Conservation (phyloP, 108 stramenopile genomes). For the Ochromonas danica region DNA sequence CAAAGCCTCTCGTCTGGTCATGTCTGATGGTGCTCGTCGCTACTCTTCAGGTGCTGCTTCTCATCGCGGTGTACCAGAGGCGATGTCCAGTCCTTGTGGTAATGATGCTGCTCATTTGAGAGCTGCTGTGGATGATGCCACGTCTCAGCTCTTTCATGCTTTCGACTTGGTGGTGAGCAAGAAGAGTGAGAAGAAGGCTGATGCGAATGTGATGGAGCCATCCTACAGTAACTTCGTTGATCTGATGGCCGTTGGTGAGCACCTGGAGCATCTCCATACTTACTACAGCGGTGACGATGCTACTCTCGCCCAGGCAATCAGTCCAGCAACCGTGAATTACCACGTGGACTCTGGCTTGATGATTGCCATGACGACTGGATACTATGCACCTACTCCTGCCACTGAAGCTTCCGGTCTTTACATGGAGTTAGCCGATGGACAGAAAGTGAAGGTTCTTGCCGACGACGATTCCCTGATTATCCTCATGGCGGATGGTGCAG, state of each 20-base stretch:
- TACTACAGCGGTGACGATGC: background rate
- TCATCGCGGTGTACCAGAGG: background rate
- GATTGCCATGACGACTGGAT: background rate
- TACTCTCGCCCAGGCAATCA: background rate
- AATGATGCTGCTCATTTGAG: background rate
- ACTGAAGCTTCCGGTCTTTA: background rate
- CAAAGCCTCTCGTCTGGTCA: background rate
- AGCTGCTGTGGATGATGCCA: background rate
- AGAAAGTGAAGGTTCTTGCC: slow-evolving; percentile 15
- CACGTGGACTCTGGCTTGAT: background rate
- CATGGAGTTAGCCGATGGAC: slow-evolving; percentile 13
- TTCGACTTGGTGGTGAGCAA: background rate
- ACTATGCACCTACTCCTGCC: background rate
- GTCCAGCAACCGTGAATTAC: background rate
- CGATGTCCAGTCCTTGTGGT: background rate
- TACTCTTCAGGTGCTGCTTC: background rate
- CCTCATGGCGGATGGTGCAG: slow-evolving; percentile 12
- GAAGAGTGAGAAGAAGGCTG: background rate
- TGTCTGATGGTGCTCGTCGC: background rate
- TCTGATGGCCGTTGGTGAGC: background rate
- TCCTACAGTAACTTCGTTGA: background rate
- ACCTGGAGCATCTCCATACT: background rate
- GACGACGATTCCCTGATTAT: slow-evolving; percentile 15
- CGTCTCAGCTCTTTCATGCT: background rate
- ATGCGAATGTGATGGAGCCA: background rate